Base-by-base conservation (phyloP, 148 eudicot genomes). In the Cornus suecica region DNA sequence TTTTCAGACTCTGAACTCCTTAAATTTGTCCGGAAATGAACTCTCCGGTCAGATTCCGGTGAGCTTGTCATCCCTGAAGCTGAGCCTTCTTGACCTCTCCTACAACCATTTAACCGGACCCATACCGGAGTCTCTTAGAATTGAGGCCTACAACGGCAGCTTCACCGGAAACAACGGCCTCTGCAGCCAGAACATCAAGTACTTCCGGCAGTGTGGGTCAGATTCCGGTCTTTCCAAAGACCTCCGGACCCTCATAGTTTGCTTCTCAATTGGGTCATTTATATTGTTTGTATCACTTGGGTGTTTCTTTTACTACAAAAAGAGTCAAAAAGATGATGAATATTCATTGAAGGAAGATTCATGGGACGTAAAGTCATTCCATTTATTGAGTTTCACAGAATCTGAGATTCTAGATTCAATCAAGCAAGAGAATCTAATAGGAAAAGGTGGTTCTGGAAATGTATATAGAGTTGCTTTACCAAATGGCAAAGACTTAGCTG, bases 371-470 rank as follows among this genome's bases (percentile, higher is more conserved):
- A 95, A 89, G 73, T 88, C 99, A 56, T 95, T 88, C 87, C 99
- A 91, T 65, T 84, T 89, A 4, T 64, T 95, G 29, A 87, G 80
- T 61, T 95, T 95, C 82, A 86, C 86, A 0, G 99, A 95, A 79
- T 93, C 85, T 65, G 93, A 95, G 73, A 86, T 95, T 73, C 87
- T 95, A 18, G 91, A 92, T 68, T 85, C 91, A 0, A 79, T 95
- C 73, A 87, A 88, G 77, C 85, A 88, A 10, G 97, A 91, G 31
- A 95, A 95, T 80, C 66, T 89, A 68, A 89, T 95, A 1, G 99
- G 97, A 37, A 95, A 95, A 89, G 99, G 99, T 0, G 99, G 99
- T 76, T 87, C 92, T 0, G 99, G 99, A 28, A 87, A 83, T 41
- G 99, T 92, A 9, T 95, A 95, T 71, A 87, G 84, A 68, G 94